Percentiles rank a stretch among this genome's conserved stretches.
These are phyloP conservation scores for Plasmodium reichenowi DNA, from an alignment of 169 alveolate genomes.

Conservation along the genomic window DNA sequence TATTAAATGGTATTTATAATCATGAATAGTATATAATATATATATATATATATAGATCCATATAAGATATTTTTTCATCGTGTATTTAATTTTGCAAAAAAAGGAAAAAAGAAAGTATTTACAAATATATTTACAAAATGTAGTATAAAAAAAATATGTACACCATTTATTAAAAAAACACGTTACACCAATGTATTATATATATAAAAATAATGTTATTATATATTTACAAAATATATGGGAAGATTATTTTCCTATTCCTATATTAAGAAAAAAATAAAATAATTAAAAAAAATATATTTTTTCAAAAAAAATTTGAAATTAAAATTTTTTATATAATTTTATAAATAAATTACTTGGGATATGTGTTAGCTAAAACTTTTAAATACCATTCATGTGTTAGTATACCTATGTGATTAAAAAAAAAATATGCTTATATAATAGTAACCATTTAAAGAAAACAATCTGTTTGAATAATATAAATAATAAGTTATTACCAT, in stretches of 20 bases:
- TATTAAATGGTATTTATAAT: too few species aligned
- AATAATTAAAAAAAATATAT: slow-evolving; percentile 30
- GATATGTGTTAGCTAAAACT: slow-evolving; percentile 71
- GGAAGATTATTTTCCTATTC: slow-evolving; percentile 19
- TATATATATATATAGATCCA: too few species aligned
- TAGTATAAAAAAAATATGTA: neutral
- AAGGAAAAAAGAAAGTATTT: too few species aligned
- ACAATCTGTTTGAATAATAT: neutral
- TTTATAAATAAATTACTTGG: slow-evolving; percentile 75
- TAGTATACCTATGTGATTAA: slow-evolving; percentile 48
- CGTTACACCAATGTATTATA: too few species aligned
- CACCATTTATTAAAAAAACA: too few species aligned
- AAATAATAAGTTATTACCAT: slow-evolving; percentile 16
- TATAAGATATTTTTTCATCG: too few species aligned
- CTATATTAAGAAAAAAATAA: slow-evolving; percentile 24
- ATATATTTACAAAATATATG: slow-evolving; percentile 33
- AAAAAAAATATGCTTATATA: neutral
- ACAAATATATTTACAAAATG: neutral
- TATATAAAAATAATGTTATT: too few species aligned
- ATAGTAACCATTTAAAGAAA: neutral
- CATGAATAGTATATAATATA: too few species aligned
- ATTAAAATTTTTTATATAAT: slow-evolving; percentile 72
- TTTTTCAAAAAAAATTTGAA: neutral
- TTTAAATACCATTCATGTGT: slow-evolving; percentile 78
- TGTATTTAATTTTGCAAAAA: too few species aligned